These are phyloP conservation scores for Aspergillus carlsbadensis DNA, from an alignment of 495 filamentous ascomycete genomes.

Conservation along the genomic window DNA sequence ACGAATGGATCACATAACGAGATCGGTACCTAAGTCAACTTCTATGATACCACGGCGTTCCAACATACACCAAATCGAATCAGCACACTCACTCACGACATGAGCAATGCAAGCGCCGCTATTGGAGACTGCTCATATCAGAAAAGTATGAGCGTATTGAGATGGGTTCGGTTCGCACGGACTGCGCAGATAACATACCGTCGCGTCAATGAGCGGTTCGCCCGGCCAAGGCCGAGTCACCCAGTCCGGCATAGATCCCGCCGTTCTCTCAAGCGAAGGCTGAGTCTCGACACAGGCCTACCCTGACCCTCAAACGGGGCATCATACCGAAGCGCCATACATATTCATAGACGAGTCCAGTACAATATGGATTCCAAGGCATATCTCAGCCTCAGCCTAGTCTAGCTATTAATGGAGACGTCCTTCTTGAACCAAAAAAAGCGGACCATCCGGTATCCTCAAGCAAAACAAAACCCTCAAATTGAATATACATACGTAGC, in stretches of 20 bases:
- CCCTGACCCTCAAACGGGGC: too few relatives aligned
- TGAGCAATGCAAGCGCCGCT: background rate
- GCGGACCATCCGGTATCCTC: constrained; percentile 15
- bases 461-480: background rate
- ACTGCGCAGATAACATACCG: too few relatives aligned
- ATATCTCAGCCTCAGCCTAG: background rate
- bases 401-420: constrained; percentile 5
- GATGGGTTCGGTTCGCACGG: too few relatives aligned
- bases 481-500: too few relatives aligned
- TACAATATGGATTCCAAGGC: background rate
- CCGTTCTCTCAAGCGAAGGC: too few relatives aligned
- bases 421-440: constrained; percentile 12
- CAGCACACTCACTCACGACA: background rate
- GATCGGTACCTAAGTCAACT: constrained; percentile 8
- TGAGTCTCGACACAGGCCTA: too few relatives aligned
- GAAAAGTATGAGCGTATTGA: too few relatives aligned
- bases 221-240: too few relatives aligned
- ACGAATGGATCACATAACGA: constrained; percentile 9
- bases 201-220: too few relatives aligned
- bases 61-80: background rate
- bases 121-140: too few relatives aligned
- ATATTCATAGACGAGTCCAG: background rate
- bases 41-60: background rate
- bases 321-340: background rate
- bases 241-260: too few relatives aligned